Conservation (phyloP, 306 rosid genomes). For the Oxytropis ochrocephala region DNA sequence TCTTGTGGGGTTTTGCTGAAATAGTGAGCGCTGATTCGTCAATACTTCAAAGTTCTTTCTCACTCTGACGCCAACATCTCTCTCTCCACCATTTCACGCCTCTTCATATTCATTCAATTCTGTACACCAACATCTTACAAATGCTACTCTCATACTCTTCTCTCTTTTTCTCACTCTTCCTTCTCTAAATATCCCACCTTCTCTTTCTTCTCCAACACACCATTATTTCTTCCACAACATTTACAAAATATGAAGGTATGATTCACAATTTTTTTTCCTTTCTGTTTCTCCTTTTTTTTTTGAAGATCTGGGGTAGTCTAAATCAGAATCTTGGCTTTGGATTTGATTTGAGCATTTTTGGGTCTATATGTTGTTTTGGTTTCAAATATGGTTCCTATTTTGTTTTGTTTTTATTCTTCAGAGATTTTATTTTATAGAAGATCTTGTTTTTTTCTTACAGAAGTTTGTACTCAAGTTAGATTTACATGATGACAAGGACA, state of each 20-base stretch:
- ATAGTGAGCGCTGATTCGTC: not conserved
- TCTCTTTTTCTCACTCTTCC: not conserved
- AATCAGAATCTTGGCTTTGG: slow-evolving; percentile 21
- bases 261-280: not conserved
- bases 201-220: slow-evolving; percentile 10
- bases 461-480: slow-evolving; percentile 73
- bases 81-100: not conserved
- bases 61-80: not conserved
- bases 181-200: not conserved
- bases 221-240: slow-evolving; percentile 21
- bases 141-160: not conserved
- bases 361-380: not conserved
- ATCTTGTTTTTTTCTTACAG: slow-evolving; percentile 40
- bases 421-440: too few relatives aligned
- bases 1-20: not conserved
- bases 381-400: not conserved
- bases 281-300: not conserved
- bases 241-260: slow-evolving; percentile 61
- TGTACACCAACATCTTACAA: too few relatives aligned
- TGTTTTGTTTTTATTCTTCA: not conserved
- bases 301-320: slow-evolving; percentile 13
- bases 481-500: slow-evolving; percentile 70
- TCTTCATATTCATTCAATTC: not conserved
- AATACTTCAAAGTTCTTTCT: not conserved
- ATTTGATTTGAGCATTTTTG: not conserved